Base-by-base conservation (phyloP, 345 rosid species). In the Lenwebbia sp. region DNA sequence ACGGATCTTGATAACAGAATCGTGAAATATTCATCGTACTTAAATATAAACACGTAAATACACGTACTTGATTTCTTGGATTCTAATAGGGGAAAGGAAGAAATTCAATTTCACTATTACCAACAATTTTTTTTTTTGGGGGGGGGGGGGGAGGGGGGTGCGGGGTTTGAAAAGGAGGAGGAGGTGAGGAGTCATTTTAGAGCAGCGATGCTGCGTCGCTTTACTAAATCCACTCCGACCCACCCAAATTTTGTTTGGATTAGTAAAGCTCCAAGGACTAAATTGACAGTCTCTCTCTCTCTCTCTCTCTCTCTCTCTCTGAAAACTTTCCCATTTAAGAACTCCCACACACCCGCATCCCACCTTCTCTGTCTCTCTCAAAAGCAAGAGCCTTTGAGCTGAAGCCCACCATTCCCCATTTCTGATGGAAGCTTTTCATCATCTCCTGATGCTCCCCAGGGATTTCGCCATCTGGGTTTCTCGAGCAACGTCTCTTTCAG, bases 191-290 rank as follows among this genome's bases (percentile, higher is more conserved):
- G 75, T 56, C 70, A 25, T 28, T 54, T 8, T 19, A 26, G 60
- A 17, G 50, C 33, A 14, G 60, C n/a, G 50, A 23, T 56, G 70
- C 62, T 40, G 30, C 85, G 88, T 90, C 89, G 85, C 90, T 90
- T 90, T 89, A 83, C 91, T 83, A 84, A 88, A 86, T 88, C 81
- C 82, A 83, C 58, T 52, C 92, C 58, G 28, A 85, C 92, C 87
- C 58, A 87, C 86, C 84, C 75, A 58, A 52, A 14, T 81, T 47
- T 30, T 26, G 22, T 74, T 41, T 23, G 41, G 54, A n/a, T 54
- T 51, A 10, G 56, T 50, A 51, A 22, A 82, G 56, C 76, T 37
- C 57, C n/a, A n/a, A n/a, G n/a, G n/a, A n/a, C n/a, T n/a, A n/a
- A n/a, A n/a, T n/a, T n/a, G n/a, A n/a, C n/a, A n/a, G n/a, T n/a